phyloP scores from a whole-genome alignment of 257 asterid genomes.

The Gentiana macrophylla region DNA sequence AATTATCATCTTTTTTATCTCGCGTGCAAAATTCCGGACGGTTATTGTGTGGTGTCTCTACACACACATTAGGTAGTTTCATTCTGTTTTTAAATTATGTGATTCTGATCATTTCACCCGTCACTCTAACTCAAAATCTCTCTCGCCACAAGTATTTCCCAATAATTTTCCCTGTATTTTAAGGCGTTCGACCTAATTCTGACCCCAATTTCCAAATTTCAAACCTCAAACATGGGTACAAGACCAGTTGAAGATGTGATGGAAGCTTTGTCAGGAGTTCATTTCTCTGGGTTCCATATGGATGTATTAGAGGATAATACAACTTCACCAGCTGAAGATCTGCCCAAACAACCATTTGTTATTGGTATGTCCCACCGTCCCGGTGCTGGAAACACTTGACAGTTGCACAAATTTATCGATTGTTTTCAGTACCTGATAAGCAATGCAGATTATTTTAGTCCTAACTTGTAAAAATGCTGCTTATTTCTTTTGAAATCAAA shows the following conservation, averaged over 20 bases:
- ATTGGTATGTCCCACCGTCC: constrained; percentile 50
- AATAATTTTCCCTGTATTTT: no score
- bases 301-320: constrained; percentile 43
- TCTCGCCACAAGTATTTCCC: no score
- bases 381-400: not conserved
- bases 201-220: not conserved
- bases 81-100: no score
- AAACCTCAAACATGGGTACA: constrained; percentile 57
- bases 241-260: constrained; percentile 79
- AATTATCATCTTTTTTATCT: no score
- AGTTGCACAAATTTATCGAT: not conserved
- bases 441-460: no score
- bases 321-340: constrained; percentile 39
- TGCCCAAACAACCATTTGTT: constrained; percentile 75
- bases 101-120: no score
- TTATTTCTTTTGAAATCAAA: not conserved
- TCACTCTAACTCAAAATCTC: no score
- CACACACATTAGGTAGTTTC: no score
- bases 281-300: constrained; percentile 87
- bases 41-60: no score
- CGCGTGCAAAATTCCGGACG: no score
- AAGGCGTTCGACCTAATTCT: no score
- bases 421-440: not conserved
- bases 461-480: not conserved
- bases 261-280: constrained; percentile 87